Conservation (phyloP, 2,329 filamentous ascomycete genomes). For the Aureobasidium pullulans region DNA sequence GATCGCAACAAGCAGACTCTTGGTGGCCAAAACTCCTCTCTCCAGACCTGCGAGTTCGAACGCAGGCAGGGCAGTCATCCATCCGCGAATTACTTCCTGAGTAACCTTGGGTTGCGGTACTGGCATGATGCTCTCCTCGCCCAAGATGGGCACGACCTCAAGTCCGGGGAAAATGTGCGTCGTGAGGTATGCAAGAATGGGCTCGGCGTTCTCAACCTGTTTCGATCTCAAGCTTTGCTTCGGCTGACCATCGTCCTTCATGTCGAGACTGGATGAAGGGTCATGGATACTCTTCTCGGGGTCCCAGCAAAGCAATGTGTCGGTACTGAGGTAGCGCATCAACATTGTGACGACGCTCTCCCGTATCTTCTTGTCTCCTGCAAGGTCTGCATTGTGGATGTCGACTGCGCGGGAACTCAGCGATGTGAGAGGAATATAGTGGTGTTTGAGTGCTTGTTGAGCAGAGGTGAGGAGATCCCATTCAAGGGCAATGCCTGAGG, state of each 20-base stretch:
- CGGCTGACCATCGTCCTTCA: conserved; percentile 36
- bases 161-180: conserved; percentile 76
- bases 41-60: conserved; percentile 87
- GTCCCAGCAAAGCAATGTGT: conserved; percentile 88
- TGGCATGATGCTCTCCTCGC: conserved; percentile 68
- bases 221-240: conserved; percentile 55
- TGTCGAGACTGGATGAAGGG: conserved; percentile 19
- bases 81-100: conserved; percentile 67
- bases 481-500: conserved; percentile 78
- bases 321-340: conserved; percentile 83
- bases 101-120: conserved; percentile 65
- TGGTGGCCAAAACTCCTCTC: conserved; percentile 73
- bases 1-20: conserved; percentile 72
- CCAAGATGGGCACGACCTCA: conserved; percentile 72
- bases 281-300: conserved; percentile 48
- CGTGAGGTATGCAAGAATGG: conserved; percentile 65
- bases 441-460: conserved; percentile 75
- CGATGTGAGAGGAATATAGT: conserved; percentile 85
- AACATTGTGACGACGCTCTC: conserved; percentile 58
- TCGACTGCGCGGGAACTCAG: conserved; percentile 77
- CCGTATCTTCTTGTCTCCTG: conserved; percentile 48
- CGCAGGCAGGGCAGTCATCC: conserved; percentile 63
- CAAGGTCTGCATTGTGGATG: conserved; percentile 60
- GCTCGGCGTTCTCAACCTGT: conserved; percentile 62
- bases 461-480: conserved; percentile 82